phyloP scores from a whole-genome alignment of 192 early-diverging fungal species.

The Podila horticola region DNA sequence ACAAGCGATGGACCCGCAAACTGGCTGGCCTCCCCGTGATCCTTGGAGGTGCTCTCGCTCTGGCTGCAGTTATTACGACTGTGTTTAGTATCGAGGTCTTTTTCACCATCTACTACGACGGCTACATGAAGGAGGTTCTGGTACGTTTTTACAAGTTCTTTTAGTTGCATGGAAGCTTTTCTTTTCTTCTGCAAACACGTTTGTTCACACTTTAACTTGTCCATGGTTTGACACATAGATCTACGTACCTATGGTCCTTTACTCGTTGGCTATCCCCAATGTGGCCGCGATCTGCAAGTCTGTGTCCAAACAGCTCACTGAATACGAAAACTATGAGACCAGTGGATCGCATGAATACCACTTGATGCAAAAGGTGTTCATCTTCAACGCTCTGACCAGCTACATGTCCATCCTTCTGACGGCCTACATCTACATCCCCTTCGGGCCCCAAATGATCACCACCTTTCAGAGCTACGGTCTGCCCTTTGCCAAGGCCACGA shows the following conservation, averaged over 20 bases:
- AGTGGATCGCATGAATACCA: slow-evolving; percentile 74
- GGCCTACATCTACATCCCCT: slow-evolving; percentile 91
- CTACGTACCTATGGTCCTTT: slow-evolving; percentile 78
- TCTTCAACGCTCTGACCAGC: slow-evolving; percentile 84
- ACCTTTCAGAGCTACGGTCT: slow-evolving; percentile 57
- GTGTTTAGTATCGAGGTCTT: slow-evolving; percentile 84
- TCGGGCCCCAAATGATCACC: slow-evolving; percentile 72
- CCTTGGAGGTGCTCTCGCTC: slow-evolving; percentile 63
- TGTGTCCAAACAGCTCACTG: slow-evolving; percentile 70
- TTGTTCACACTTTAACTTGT: neutral
- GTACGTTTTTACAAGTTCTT: slow-evolving; percentile 23
- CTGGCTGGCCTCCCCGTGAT: slow-evolving; percentile 67
- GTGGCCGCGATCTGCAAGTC: slow-evolving; percentile 73
- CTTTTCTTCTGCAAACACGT: slow-evolving; percentile 1
- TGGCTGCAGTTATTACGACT: slow-evolving; percentile 69
- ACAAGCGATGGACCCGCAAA: slow-evolving; percentile 75
- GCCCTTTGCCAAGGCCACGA: slow-evolving; percentile 48
- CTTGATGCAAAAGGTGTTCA: slow-evolving; percentile 86
- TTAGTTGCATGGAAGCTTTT: slow-evolving; percentile 4
- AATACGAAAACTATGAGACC: slow-evolving; percentile 88
- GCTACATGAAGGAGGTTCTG: slow-evolving; percentile 71
- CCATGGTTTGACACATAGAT: slow-evolving; percentile 41
- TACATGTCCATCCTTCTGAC: slow-evolving; percentile 88
- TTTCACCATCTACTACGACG: slow-evolving; percentile 83
- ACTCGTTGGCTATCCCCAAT: slow-evolving; percentile 77